Evolutionary conservation across 257 asterid genomes (phyloP), one percentile per base, ranked within the genome.

Genomic region (Nicotiana noctiflora): DNA sequence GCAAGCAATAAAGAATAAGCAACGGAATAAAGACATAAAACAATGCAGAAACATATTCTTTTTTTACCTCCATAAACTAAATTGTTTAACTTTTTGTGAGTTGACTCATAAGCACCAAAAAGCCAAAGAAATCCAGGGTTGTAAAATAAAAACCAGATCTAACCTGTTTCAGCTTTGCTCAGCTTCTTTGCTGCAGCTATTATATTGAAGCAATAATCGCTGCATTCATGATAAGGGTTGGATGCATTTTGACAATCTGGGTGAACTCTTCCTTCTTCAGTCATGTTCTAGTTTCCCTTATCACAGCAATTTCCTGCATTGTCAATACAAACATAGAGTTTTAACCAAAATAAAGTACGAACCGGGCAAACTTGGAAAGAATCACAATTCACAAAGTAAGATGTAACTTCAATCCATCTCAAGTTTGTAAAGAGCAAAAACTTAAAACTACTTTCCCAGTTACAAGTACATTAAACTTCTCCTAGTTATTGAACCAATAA

Each of bases 241-340:
- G 92, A 81, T 31, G 94, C 89, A 51, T 93, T 90, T 80, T 90
- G 87, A 86, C 95, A 93, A 82, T 86, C 93, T 15, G 98, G 94
- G 83, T 89, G 93, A 81, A 89, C 94, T 61, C 88, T 85, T 66
- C 97, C 89, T 68, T 85, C 90, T 81, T 84, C 86, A 61, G 70
- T 81, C 93, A 89, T 87, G 77, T 37, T 64, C n/a, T 68, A 49
- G 14, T 49, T 74, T 74, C 78, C 44, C 51, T 49, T 49, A 49
- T 46, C 78, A 23, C 14, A 49, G 23, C 23, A 74, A 49, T 49
- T 70, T 40, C 78, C 78, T 74, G 44, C 40, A 74, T 0, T 23
- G 8, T 8, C 19, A 23, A 49, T 13, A 10, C 6, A 7, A 19
- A 25, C 0, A 19, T 70, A 37, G 32, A 70, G 32, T 40, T 6